Base-by-base conservation (phyloP, 306 rosid genomes). In the Medicago truncatula region DNA sequence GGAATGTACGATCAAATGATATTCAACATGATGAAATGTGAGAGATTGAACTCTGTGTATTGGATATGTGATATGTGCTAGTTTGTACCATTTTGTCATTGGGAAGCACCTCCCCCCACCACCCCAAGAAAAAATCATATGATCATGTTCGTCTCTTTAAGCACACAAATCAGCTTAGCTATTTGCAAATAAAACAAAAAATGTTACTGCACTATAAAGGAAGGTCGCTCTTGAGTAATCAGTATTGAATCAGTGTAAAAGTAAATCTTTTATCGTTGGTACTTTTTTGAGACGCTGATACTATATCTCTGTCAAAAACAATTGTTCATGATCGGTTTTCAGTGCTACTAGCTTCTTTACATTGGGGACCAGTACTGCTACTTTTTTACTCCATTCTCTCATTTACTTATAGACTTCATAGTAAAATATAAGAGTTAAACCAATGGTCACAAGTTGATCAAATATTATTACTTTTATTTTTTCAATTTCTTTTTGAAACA, bases 241-340 rank as follows among this genome's bases (percentile, higher is more conserved):
- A 25, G 58, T n/a, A 62, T 62, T 62, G 68, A 36, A 36, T 62
- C 46, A 62, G 49, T 10, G 52, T 49, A 72, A 20, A 20, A 56
- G 21, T 13, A 68, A 79, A 83, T 72, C 87, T 79, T 75, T 83
- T 70, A 75, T 75, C 73, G 12, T 71, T 9, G 75, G 28, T 14
- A 53, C 25, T 53, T 8, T 53, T 53, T 53, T 9, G 17, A 53
- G 28, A 17, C 46, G 64, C 20, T 39, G 53, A 75, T 64, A 16
- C 64, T 57, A 71, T 65, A 82, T 74, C 57, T 66, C 63, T 46
- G 54, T 40, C 41, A 38, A 23, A 73, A 59, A 56, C 54, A 41
- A 8, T 39, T n/a, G 44, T 28, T n/a, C 17, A 67, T 67, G 50
- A 44, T 36, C 46, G 14, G 23, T 34, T 12, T n/a, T 62, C 6